A percentile compares a stretch with the other conserved stretches of the same genome.
Evolutionary conservation across 805 yeast genomes (phyloP).

Genomic region (Starmerella vitae): DNA sequence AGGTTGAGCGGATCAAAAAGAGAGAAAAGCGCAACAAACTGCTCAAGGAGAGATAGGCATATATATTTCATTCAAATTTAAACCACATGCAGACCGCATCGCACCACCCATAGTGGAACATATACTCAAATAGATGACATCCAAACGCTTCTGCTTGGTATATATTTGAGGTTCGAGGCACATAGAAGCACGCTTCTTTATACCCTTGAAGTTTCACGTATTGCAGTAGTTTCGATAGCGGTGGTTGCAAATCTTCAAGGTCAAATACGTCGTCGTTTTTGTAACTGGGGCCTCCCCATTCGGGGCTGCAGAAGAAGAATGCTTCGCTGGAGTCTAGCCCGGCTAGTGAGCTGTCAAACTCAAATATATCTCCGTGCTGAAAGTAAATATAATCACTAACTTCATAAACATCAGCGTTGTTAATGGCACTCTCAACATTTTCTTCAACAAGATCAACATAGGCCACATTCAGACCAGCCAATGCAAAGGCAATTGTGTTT

Average conservation of each 20-base stretch:
- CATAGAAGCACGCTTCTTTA: conserved; percentile 6
- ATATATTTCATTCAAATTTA: not conserved
- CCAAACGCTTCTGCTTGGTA: conserved; percentile 16
- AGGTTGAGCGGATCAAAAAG: conserved; percentile 76
- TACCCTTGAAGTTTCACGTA: conserved; percentile 8
- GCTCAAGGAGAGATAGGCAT: conserved; percentile 66
- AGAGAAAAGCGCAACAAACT: conserved; percentile 91
- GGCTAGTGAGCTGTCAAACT: conserved; percentile 20
- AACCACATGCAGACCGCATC: conserved; percentile 15
- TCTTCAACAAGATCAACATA: conserved; percentile 22
- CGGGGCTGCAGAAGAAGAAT: conserved; percentile 20
- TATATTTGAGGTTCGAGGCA: conserved; percentile 19
- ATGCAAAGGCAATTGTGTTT: conserved; percentile 60
- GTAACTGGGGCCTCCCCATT: conserved; percentile 24
- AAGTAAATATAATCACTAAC: conserved; percentile 32
- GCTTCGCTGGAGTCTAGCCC: conserved; percentile 10
- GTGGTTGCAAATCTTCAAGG: conserved; percentile 16
- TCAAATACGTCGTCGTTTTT: conserved; percentile 13
- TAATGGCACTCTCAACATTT: conserved; percentile 24
- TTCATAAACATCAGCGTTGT: conserved; percentile 52
- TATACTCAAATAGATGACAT: conserved; percentile 12
- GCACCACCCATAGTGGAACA: conserved; percentile 13
- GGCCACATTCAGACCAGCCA: conserved; percentile 25
- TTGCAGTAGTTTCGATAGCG: conserved; percentile 9
- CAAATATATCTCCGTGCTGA: conserved; percentile 38